Base-by-base conservation (phyloP, 2,329 filamentous ascomycete species). In the Teratosphaeria gauchensis region DNA sequence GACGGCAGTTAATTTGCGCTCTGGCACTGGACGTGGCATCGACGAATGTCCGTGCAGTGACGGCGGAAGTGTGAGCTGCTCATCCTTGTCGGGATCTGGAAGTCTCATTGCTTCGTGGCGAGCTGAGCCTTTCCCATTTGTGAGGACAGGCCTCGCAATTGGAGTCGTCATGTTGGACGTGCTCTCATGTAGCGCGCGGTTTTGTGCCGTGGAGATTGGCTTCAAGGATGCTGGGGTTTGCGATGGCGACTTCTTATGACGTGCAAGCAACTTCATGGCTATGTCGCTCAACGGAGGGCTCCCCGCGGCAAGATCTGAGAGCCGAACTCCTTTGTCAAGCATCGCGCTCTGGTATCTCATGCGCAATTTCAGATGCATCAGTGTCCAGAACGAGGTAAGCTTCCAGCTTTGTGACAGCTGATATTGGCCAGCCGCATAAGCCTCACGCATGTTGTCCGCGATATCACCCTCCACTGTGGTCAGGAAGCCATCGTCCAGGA, bases 351-450 rank as follows among this genome's bases (percentile, higher is more conserved):
- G 32, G n/a, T 21, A 42, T 16, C 21, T 30, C 21, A 51, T 51
- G 16, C 61, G 51, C 5, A 21, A 46, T n/a, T 59, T 57, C 38
- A 61, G 54, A 33, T 62, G 57, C 12, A n/a, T 31, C 21, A 53
- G 9, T 12, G 53, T 32, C 30, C 78, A 75, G 58, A 76, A 74
- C 57, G 78, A 79, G 35, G 84, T 69, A 24, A 85, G 77, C 57
- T 77, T 78, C 83, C 83, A 86, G 21, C 81, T 82, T 62, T 84
- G 80, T 33, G 83, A 80, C 53, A 82, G 71, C 57, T 78, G 76
- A 63, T 57, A 58, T 16, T 53, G 35, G 14, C 59, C 59, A 35
- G 77, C 76, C 58, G 75, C 72, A 61, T 82, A 76, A 30, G 81
- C 81, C 62, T 79, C 76, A 53, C 76, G 72, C 4, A 80, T 80